Percentiles rank a stretch among this genome's conserved stretches.
These are phyloP conservation scores for Paragyromitra xinjiangensis DNA, from an alignment of 495 filamentous ascomycete species.

Conservation along the genomic window DNA sequence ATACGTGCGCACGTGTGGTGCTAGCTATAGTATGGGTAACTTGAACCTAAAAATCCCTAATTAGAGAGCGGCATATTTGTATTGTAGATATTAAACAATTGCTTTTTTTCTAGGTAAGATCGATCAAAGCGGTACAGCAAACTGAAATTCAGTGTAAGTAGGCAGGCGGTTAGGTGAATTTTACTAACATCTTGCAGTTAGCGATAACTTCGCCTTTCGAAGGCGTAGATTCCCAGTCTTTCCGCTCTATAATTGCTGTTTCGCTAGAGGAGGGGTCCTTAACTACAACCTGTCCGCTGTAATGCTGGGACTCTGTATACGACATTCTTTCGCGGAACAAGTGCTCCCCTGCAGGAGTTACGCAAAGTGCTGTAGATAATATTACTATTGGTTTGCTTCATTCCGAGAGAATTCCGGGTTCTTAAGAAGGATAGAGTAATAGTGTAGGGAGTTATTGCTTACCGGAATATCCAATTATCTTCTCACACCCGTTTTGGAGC, in stretches of 20 bases:
- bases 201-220: constrained; percentile 21
- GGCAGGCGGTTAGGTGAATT: constrained; percentile 5
- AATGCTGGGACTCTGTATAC: constrained; percentile 28
- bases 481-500: constrained; percentile 17
- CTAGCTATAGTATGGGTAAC: no score
- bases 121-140: not conserved
- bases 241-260: constrained; percentile 34
- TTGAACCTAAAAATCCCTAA: no score
- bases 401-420: not conserved
- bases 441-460: not conserved
- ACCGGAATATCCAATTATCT: constrained; percentile 42
- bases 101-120: not conserved
- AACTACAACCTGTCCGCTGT: constrained; percentile 39
- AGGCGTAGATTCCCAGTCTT: constrained; percentile 25
- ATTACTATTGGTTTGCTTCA: not conserved
- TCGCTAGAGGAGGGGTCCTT: constrained; percentile 21
- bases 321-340: constrained; percentile 29
- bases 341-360: constrained; percentile 38
- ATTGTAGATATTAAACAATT: no score
- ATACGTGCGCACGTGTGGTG: not conserved
- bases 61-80: no score
- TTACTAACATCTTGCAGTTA: constrained; percentile 40
- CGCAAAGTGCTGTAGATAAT: constrained; percentile 31
- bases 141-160: not conserved
- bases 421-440: not conserved